Base-by-base conservation (phyloP, 106 monocot species). In the Xerophyta viscosa region DNA sequence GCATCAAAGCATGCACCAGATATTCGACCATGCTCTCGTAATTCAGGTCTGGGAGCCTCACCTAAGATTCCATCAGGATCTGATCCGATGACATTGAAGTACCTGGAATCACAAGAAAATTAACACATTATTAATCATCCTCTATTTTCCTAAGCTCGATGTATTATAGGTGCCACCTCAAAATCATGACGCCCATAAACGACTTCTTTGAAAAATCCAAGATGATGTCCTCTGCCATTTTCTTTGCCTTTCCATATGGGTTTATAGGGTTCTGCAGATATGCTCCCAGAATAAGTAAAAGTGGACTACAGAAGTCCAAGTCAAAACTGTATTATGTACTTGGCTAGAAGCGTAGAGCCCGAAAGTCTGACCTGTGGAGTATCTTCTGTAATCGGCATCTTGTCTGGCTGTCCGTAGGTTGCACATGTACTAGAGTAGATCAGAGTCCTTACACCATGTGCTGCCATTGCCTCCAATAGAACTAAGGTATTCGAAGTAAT, bases 211-310 rank as follows among this genome's bases (percentile, higher is more conserved):
- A 58, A 42, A 58, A 58, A 20, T 58, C 58, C 17, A 58, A 27
- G 27, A 58, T 58, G 15, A 58, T 58, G 14, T 58, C 58, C 58
- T 58, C 58, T 13, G 58, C 58, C 58, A 58, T 58, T 58, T 58
- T 58, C 58, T 58, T 58, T 17, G 41, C 58, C 25, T 57, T 58
- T 13, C 58, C 58, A 43, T 58, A 58, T 22, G 58, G 58, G 58
- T 58, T 58, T 7, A 58, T 58, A 6, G 58, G 58, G 18, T 15
- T 24, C 58, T 58, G 58, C 58, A 42, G 7, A 1, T 19, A 39
- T 46, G n/a, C 46, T 46, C 46, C 20, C 13, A 19, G 2, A 0
- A 46, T 19, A 20, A n/a, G n/a, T n/a, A n/a, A n/a, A n/a, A n/a
- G n/a, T n/a, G n/a, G n/a, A n/a, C n/a, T n/a, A n/a, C n/a, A n/a